Percentiles rank a stretch among this genome's conserved stretches.
Evolutionary conservation across 2,329 filamentous ascomycete genomes (phyloP).

Genomic region (Arthroderma sp.): DNA sequence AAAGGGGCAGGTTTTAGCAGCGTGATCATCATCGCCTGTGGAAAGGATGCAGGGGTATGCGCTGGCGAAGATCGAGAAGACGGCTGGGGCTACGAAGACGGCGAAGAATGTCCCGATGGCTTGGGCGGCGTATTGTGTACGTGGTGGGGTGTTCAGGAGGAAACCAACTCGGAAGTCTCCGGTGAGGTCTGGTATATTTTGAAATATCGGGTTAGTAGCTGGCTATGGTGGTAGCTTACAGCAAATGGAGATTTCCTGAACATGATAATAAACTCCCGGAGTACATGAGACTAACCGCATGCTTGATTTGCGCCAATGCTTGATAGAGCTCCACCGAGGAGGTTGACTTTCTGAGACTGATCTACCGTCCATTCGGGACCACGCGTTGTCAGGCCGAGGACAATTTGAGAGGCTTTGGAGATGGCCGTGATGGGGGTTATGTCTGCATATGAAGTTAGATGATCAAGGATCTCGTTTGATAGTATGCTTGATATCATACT

Average conservation of each 20-base stretch:
- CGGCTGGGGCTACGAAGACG: constrained; percentile 52
- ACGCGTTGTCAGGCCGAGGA: constrained; percentile 49
- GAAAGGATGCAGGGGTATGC: constrained; percentile 53
- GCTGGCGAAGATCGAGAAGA: constrained; percentile 54
- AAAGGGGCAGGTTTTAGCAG: constrained; percentile 39
- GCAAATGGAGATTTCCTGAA: too few relatives aligned
- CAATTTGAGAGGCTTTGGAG: constrained; percentile 55
- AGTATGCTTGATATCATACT: too few relatives aligned
- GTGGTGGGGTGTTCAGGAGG: constrained; percentile 50
- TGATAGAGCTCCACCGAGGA: constrained; percentile 40
- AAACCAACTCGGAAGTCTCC: constrained; percentile 57
- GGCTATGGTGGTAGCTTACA: too few relatives aligned
- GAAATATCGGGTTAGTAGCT: constrained; percentile 7
- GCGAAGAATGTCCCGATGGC: constrained; percentile 48
- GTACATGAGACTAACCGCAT: constrained; percentile 3
- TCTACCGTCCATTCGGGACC: constrained; percentile 30
- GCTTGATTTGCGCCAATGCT: constrained; percentile 7
- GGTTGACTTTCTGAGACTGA: constrained; percentile 50
- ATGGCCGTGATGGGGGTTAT: constrained; percentile 53
- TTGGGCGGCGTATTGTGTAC: constrained; percentile 55
- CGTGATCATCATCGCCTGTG: constrained; percentile 19
- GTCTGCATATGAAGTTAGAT: constrained; percentile 23
- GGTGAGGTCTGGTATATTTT: constrained; percentile 37
- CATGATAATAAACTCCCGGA: not conserved
- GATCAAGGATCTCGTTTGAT: too few relatives aligned